A percentile compares a stretch with the other conserved stretches of the same genome.
These are phyloP conservation scores for Phylloporus sp. DNA, from an alignment of 768 basidiomycete species.

Conservation along the genomic window DNA sequence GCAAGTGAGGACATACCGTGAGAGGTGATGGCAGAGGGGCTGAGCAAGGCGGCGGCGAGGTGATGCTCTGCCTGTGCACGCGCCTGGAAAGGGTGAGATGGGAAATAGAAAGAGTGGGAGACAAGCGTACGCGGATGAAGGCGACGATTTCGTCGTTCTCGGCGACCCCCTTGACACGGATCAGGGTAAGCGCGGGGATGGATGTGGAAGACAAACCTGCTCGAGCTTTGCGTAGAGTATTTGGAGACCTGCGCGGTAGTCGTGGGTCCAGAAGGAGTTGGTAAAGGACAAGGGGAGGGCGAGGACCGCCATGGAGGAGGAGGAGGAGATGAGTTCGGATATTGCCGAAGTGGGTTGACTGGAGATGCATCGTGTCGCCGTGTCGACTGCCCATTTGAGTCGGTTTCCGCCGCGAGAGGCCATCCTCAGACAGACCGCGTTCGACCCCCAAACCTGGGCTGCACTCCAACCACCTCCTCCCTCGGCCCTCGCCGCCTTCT, in stretches of 20 bases:
- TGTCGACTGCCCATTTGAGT: constrained; percentile 50
- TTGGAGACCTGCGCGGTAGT: constrained; percentile 80
- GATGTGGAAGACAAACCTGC: constrained; percentile 62
- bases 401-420: constrained; percentile 62
- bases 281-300: constrained; percentile 85
- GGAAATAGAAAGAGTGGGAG: too few species aligned
- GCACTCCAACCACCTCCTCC: constrained; percentile 65
- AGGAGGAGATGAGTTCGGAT: constrained; percentile 11
- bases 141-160: constrained; percentile 82
- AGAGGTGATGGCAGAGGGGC: constrained; percentile 44
- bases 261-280: constrained; percentile 94
- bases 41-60: constrained; percentile 54
- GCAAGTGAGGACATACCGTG: constrained; percentile 35
- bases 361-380: constrained; percentile 46
- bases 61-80: constrained; percentile 66
- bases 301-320: constrained; percentile 68
- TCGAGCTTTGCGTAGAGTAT: constrained; percentile 72
- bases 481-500: constrained; percentile 68
- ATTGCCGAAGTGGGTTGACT: constrained; percentile 35
- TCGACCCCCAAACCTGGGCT: constrained; percentile 67
- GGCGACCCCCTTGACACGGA: constrained; percentile 53
- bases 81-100: constrained; percentile 41
- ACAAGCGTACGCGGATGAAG: constrained; percentile 69
- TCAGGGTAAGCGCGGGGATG: neutral
- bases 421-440: constrained; percentile 37